Evolutionary conservation across 352 stramenopile species (phyloP).

Genomic region (Phytopythium kandeliae): DNA sequence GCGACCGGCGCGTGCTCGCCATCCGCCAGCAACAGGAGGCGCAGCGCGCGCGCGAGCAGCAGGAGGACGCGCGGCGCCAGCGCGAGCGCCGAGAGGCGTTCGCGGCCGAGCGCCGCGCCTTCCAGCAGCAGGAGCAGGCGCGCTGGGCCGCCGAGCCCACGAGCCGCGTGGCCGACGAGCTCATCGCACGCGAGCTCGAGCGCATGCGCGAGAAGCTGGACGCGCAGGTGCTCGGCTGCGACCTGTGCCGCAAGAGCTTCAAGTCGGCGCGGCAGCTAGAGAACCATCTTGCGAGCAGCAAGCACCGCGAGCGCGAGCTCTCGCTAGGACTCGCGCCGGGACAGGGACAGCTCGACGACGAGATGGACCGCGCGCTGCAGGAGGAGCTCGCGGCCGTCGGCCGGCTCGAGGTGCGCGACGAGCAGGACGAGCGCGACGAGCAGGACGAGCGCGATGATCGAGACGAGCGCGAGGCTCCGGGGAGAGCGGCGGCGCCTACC

Average conservation of each 20-base stretch:
- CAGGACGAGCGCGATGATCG: background rate
- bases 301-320: constrained; percentile 70
- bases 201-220: constrained; percentile 64
- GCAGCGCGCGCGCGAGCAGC: constrained; percentile 38
- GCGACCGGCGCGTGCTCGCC: constrained; percentile 62
- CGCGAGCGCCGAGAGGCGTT: constrained; percentile 53
- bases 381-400: constrained; percentile 43
- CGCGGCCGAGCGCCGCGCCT: constrained; percentile 50
- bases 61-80: constrained; percentile 48
- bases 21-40: constrained; percentile 66
- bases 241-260: constrained; percentile 81
- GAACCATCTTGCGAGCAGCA: constrained; percentile 78
- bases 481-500: background rate
- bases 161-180: constrained; percentile 38
- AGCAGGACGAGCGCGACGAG: constrained; percentile 6
- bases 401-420: constrained; percentile 19
- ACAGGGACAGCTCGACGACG: constrained; percentile 49
- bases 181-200: constrained; percentile 64
- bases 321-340: constrained; percentile 61
- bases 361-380: constrained; percentile 51
- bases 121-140: constrained; percentile 65
- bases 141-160: constrained; percentile 45
- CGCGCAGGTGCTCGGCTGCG: constrained; percentile 59
- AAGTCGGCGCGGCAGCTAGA: constrained; percentile 79
- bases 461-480: background rate